Evolutionary conservation across 108 stramenopile species (phyloP), one percentile per base, ranked within the genome.

Genomic region (Bacterosira constricta): DNA sequence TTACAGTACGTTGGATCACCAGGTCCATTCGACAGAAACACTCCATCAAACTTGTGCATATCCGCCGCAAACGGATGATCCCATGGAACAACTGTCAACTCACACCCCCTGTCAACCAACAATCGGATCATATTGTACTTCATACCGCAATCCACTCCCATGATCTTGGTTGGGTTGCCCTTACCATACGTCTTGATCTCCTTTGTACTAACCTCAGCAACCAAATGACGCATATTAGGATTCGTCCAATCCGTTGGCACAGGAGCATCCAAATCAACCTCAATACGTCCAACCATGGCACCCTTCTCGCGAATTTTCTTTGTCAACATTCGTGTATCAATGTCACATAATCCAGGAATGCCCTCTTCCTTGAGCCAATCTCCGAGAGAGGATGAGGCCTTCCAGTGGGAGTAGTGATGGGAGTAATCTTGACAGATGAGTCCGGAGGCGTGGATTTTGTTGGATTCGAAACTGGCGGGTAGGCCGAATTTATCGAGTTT

Each of bases 101-200:
- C 96, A n/a, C 91, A 98, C 10, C 90, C 96, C 41, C 90, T 85
- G 42, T 91, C 91, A 49, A 94, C 94, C 49, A 99, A 65, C 47
- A 95, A 86, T 54, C 98, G 95, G 65, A 99, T 97, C 65, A 99
- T 99, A 77, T 98, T 99, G 90, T 92, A 90, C 83, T 99, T 99
- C 90, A 99, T 97, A 66, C 98, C 98, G 66, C 95, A 92, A 81
- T 99, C 98, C 41, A 97, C 92, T 34, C 97, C 97, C 69, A 99
- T 82, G 50, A 97, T 87, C 78, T 94, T 95, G 69, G 88, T 64
- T 11, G 86, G 66, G 52, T 98, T 97, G 29, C 97, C 98, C 65
- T 91, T 86, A 57, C 96, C 96, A 79, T 90, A 98, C 10, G 92
- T 85, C 44, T 69, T 78, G 58, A 77, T 47, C 51, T 95, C 94